Conservation (phyloP, 2,329 filamentous ascomycete species). For the Colletotrichum sp. region DNA sequence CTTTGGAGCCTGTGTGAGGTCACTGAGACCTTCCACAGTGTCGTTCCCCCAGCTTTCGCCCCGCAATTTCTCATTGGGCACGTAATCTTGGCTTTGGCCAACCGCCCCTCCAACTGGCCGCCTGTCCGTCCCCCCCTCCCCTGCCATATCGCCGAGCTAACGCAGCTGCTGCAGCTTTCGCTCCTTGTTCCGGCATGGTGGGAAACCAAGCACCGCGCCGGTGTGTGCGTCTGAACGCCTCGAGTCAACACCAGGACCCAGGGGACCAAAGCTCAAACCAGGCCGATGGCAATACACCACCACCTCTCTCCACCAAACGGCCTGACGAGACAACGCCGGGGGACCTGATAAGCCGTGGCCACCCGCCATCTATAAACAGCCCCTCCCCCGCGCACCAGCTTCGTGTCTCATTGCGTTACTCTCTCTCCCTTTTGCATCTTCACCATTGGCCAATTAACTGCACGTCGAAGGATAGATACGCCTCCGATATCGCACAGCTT, state of each 20-base stretch:
- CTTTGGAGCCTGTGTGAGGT: neutral
- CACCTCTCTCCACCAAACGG: neutral
- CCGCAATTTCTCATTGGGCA: conserved; percentile 4
- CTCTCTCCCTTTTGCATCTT: neutral
- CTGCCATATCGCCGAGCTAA: neutral
- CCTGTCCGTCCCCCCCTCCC: neutral
- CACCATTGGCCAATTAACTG: neutral
- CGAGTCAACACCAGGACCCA: conserved; percentile 9
- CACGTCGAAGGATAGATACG: neutral
- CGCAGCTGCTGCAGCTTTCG: neutral
- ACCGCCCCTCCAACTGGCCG: neutral
- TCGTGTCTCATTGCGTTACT: neutral
- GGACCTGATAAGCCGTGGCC: conserved; percentile 18
- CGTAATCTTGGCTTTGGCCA: conserved; percentile 11
- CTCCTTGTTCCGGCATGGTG: neutral
- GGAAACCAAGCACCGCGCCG: neutral
- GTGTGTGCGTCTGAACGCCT: neutral
- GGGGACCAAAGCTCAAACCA: conserved; percentile 1
- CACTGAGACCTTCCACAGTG: neutral
- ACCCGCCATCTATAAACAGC: conserved; percentile 21
- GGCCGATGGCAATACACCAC: neutral
- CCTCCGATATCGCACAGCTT: conserved; percentile 7
- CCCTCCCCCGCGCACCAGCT: neutral
- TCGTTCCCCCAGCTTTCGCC: conserved; percentile 9
- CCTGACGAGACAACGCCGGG: neutral